These are phyloP conservation scores for Cryoendolithus antarcticus DNA, from an alignment of 2,329 filamentous ascomycete genomes.

Conservation along the genomic window DNA sequence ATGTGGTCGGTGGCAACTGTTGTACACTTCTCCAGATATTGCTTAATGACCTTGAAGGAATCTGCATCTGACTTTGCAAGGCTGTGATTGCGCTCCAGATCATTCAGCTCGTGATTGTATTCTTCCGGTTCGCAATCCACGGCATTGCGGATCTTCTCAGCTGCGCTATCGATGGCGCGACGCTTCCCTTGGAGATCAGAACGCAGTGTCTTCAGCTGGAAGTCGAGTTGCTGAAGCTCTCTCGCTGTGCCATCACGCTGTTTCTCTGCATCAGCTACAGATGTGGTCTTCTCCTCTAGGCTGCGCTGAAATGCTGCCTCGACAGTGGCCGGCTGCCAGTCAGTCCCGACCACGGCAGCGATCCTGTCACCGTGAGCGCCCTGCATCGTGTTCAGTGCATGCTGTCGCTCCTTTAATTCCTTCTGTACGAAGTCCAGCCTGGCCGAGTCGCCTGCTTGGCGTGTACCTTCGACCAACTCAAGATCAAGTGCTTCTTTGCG, in stretches of 20 bases:
- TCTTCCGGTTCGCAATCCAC: constrained; percentile 39
- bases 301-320: constrained; percentile 58
- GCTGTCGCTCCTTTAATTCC: constrained; percentile 60
- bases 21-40: constrained; percentile 58
- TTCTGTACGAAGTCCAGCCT: constrained; percentile 74
- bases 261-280: constrained; percentile 53
- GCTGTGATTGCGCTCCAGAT: constrained; percentile 40
- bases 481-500: constrained; percentile 58
- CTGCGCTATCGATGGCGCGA: constrained; percentile 43
- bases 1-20: constrained; percentile 54
- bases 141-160: constrained; percentile 48
- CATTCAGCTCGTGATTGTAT: constrained; percentile 40
- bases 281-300: constrained; percentile 44
- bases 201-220: constrained; percentile 52
- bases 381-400: constrained; percentile 64
- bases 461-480: constrained; percentile 76
- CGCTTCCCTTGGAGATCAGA: constrained; percentile 48
- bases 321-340: constrained; percentile 59
- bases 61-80: constrained; percentile 50
- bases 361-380: constrained; percentile 64
- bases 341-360: constrained; percentile 46
- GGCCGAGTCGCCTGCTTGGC: constrained; percentile 68
- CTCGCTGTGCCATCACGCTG: constrained; percentile 58
- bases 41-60: constrained; percentile 39
- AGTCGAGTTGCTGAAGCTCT: constrained; percentile 63